Conservation (phyloP, 768 basidiomycete species). For the Mycena polygramma region DNA sequence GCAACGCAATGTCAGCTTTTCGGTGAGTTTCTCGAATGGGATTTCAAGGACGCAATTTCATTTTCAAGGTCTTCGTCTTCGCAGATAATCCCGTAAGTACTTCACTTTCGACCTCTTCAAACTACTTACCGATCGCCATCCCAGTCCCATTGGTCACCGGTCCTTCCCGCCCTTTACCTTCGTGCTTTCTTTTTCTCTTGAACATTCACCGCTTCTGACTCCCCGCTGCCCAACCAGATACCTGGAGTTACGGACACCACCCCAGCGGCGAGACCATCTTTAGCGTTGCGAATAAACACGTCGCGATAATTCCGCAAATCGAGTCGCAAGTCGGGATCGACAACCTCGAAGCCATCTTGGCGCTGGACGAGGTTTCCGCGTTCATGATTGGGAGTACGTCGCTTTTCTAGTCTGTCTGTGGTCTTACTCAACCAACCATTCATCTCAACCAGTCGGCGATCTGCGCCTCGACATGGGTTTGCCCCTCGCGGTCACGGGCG, state of each 20-base stretch:
- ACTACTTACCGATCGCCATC: too few species aligned
- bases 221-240: conserved; percentile 2
- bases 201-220: not conserved
- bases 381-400: too few species aligned
- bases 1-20: too few species aligned
- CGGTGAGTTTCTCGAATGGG: too few species aligned
- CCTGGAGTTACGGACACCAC: conserved; percentile 29
- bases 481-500: not conserved
- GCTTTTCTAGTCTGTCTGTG: too few species aligned
- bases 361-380: too few species aligned
- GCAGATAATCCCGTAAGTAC: too few species aligned
- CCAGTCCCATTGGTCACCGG: too few species aligned
- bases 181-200: not conserved
- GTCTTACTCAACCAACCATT: too few species aligned
- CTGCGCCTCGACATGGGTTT: conserved; percentile 23
- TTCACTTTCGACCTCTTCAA: too few species aligned
- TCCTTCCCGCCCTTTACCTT: not conserved
- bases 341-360: conserved; percentile 25
- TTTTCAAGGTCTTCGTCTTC: too few species aligned
- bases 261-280: conserved; percentile 12
- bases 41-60: too few species aligned
- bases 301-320: conserved; percentile 34
- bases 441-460: conserved; percentile 4
- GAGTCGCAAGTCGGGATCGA: conserved; percentile 68
- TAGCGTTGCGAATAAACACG: conserved; percentile 29